Evolutionary conservation across 176 grass and related monocot species (phyloP), one percentile per base, ranked within the genome.

Genomic region (bread wheat (Triticum aestivum)): DNA sequence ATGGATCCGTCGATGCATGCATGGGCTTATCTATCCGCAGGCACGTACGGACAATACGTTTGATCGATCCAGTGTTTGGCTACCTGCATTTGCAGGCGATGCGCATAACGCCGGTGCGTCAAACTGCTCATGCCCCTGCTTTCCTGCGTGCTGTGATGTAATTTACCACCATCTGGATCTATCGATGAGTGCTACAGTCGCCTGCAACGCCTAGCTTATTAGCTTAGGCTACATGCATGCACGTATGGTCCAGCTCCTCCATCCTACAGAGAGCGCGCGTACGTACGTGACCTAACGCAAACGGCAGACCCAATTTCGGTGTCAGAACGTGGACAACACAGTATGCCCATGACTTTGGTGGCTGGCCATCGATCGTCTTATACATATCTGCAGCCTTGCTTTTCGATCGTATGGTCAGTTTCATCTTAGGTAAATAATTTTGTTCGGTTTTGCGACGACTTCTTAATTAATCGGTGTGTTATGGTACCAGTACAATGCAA

Each of bases 261-360:
- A 6, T 45, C 78, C 65, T 39, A 30, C 61, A 30, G 38, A 30
- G 38, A 30, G 23, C 45, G 44, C 21, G 26, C 29, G 15, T 77
- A 77, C 13, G 74, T 78, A 62, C 39, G 39, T 67, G 24, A 18
- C 39, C 79, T 21, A 81, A 66, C 65, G 26, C 78, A 65, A 79
- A 79, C 34, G 56, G 41, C 82, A 74, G 66, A 80, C 84, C 76
- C 77, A 80, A 26, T 58, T 66, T 79, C 65, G 61, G 52, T 49
- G 87, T 88, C 87, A 88, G 81, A 51, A 34, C 26, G 73, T 26
- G 63, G 63, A 61, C 79, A 76, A 23, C 42, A 68, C 70, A 27
- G 23, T 29, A 18, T 13, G 42, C 62, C 41, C 62, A 51, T 67
- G 13, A 10, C 17, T 58, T 58, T 58, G 54, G 17, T 58, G 54